Conservation (phyloP, 1,284 basidiomycete genomes). For the Irpex sp. region DNA sequence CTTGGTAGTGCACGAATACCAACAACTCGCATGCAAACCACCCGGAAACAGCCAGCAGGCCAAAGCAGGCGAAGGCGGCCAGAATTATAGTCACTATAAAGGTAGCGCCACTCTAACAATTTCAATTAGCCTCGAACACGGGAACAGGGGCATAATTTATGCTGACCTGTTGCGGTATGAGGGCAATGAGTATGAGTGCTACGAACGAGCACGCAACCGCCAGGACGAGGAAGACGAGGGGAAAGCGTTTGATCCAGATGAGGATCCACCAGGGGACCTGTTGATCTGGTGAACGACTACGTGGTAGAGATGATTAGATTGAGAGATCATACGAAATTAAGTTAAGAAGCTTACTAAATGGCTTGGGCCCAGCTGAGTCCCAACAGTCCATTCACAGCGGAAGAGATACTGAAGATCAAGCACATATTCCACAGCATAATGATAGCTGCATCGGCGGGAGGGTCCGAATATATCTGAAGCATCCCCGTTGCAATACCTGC, state of each 20-base stretch:
- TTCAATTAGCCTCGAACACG: neutral
- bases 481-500: conserved; percentile 72
- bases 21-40: conserved; percentile 10
- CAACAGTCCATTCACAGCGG: conserved; percentile 62
- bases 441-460: conserved; percentile 49
- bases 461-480: conserved; percentile 49
- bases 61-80: conserved; percentile 5
- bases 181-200: conserved; percentile 54
- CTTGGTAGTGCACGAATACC: conserved; percentile 6
- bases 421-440: conserved; percentile 58
- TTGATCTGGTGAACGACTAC: conserved; percentile 46
- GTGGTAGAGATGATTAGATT: no score
- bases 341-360: conserved; percentile 27
- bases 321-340: no score
- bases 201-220: conserved; percentile 64
- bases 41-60: conserved; percentile 1
- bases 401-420: conserved; percentile 64
- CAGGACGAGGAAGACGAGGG: conserved; percentile 64
- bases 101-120: neutral
- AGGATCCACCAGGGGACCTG: conserved; percentile 70
- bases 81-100: conserved; percentile 4
- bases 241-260: conserved; percentile 69
- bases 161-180: conserved; percentile 59
- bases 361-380: conserved; percentile 68
- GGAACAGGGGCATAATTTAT: conserved; percentile 36